phyloP scores from a whole-genome alignment of 352 stramenopile genomes.

The Halophytophthora batemanensis region DNA sequence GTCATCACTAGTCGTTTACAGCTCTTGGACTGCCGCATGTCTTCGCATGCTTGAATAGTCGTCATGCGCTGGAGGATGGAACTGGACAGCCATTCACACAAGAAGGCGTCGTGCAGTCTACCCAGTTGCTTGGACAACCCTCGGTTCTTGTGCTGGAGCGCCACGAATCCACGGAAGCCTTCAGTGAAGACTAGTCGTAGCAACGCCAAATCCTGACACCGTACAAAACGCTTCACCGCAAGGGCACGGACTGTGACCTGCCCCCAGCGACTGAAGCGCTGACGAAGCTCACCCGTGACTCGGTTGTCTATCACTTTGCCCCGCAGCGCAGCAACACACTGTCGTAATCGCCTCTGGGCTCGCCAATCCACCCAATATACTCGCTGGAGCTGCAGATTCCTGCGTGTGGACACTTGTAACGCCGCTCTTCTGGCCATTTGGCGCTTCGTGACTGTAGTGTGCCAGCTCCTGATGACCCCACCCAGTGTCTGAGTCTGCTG shows the following conservation, averaged over 20 bases:
- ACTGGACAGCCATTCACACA: conserved; percentile 25
- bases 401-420: not conserved
- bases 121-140: conserved; percentile 12
- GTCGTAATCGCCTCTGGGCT: conserved; percentile 1
- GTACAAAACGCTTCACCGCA: conserved; percentile 7
- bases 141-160: conserved; percentile 14
- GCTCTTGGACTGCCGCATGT: conserved; percentile 11
- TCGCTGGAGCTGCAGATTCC: not conserved
- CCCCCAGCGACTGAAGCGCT: conserved; percentile 20
- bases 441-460: conserved; percentile 1
- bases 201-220: not conserved
- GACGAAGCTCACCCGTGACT: conserved; percentile 6
- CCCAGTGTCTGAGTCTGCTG: conserved; percentile 2
- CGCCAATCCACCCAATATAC: conserved; percentile 15
- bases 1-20: conserved; percentile 11
- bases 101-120: conserved; percentile 18
- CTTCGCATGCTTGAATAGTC: conserved; percentile 22
- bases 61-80: conserved; percentile 20
- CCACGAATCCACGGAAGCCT: conserved; percentile 20
- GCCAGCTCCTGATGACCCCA: conserved; percentile 14
- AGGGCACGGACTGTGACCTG: conserved; percentile 9
- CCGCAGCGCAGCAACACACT: conserved; percentile 10
- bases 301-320: conserved; percentile 8
- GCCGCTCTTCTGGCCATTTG: conserved; percentile 2
- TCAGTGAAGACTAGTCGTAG: conserved; percentile 12